phyloP scores from a whole-genome alignment of 306 rosid species.

The Lathyrus aphaca region DNA sequence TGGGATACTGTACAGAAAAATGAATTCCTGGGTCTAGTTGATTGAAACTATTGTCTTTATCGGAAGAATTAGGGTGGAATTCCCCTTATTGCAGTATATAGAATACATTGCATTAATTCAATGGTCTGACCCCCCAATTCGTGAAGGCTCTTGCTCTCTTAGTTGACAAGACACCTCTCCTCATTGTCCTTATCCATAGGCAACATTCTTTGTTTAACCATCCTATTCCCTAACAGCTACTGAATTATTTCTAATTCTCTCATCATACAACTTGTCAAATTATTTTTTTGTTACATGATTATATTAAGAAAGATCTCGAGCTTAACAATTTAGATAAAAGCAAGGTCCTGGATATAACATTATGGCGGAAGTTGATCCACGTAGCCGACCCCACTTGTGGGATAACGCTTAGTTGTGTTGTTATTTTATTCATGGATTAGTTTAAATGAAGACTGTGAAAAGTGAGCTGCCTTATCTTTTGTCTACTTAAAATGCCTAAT shows the following conservation, averaged over 20 bases:
- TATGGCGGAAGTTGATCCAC: no score
- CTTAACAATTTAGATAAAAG: no score
- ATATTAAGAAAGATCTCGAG: neutral
- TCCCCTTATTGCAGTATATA: neutral
- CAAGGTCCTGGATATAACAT: no score
- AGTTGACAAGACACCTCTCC: neutral
- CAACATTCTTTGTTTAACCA: neutral
- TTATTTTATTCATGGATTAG: neutral
- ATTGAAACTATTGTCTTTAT: neutral
- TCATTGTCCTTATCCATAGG: neutral
- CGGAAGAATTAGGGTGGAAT: neutral
- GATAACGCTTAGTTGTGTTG: no score
- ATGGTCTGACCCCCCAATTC: neutral
- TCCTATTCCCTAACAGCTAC: neutral
- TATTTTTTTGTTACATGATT: conserved; percentile 3
- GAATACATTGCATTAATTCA: neutral
- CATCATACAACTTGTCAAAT: neutral
- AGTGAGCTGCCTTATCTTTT: neutral
- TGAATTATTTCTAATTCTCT: neutral
- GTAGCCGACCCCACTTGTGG: no score
- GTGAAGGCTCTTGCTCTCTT: neutral
- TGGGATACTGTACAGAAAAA: no score
- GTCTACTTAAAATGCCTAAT: conserved; percentile 52
- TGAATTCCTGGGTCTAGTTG: no score
- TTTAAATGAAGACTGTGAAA: neutral